Evolutionary conservation across 78 protist genomes (phyloP).

Genomic region (Dictyostelium purpureum): DNA sequence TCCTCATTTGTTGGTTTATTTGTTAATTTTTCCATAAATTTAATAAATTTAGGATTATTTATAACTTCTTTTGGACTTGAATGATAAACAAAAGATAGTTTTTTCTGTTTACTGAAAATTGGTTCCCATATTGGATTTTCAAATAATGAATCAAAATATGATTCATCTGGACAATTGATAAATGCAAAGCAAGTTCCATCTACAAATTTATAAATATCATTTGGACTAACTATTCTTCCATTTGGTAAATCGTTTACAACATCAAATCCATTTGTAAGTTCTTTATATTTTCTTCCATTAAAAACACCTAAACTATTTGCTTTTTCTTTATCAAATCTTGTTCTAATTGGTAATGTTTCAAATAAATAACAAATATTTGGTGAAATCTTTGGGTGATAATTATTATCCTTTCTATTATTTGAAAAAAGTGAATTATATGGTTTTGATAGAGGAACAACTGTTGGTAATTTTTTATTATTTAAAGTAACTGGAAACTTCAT

Average conservation of each 20-base stretch:
- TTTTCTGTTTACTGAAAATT: not conserved
- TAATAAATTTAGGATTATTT: not conserved
- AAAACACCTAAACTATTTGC: not conserved
- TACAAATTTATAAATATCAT: not conserved
- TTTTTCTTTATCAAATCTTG: not conserved
- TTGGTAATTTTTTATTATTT: too few relatives aligned
- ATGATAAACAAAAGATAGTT: constrained; percentile 2
- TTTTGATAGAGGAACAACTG: too few relatives aligned
- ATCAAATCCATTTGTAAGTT: not conserved
- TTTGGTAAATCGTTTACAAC: not conserved
- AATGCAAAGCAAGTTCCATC: constrained; percentile 42
- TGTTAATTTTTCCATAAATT: constrained; percentile 3
- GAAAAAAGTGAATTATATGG: too few relatives aligned
- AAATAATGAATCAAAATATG: not conserved
- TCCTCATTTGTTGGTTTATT: not conserved
- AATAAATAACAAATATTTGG: not conserved
- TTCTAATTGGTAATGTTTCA: not conserved
- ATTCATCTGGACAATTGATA: constrained; percentile 38
- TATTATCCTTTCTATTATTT: too few relatives aligned
- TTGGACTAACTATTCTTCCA: not conserved
- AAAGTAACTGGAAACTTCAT: too few relatives aligned
- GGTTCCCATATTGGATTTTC: not conserved
- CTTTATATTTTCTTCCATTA: not conserved
- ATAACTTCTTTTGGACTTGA: not conserved
- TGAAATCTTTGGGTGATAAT: too few relatives aligned